Base-by-base conservation (phyloP, 345 rosid genomes). In the Dimocarpus longan region DNA sequence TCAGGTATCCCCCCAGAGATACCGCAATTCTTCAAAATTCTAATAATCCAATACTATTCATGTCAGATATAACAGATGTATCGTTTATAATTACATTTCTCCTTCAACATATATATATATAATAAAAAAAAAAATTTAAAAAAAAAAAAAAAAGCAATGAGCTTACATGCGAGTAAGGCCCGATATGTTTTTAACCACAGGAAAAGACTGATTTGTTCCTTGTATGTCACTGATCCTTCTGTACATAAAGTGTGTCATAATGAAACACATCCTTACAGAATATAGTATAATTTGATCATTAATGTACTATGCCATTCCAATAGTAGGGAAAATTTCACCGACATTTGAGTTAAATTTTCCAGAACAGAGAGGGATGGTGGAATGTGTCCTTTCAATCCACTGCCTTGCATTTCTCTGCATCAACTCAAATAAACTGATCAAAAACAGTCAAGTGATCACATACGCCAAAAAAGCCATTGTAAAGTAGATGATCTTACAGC, bases 401-500 rank as follows among this genome's bases (percentile, higher is more conserved):
- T 85, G 46, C 75, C 88, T 67, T 75, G 79, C 32, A 85, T 80
- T 80, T 85, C 88, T 71, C 88, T 83, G 81, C 78, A 66, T 68
- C 28, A 24, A 66, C 57, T 66, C 74, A 74, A 69, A 82, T 12
- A 57, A 76, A 42, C 26, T 7, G 39, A 56, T 39, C 50, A 56
- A 56, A 54, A 60, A 64, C 28, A 12, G 39, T 54, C 54, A 7
- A 52, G 22, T 28, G 15, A 76, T 57, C 39, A 66, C 32, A 26
- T 24, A 56, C 21, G 5, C 16, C 50, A 10, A 60, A 65, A 21
- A 66, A 77, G n/a, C 19, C 28, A 37, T 46, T 37, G 37, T 42
- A 65, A 57, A 77, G 52, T 46, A 43, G 3, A 13, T 22, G 19
- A 84, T 80, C 92, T 80, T 86, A 91, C 95, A 91, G 72, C 73